Evolutionary conservation across 169 alveolate genomes (phyloP), one percentile per base, ranked within the genome.

Genomic region (Cystoisospora suis): DNA sequence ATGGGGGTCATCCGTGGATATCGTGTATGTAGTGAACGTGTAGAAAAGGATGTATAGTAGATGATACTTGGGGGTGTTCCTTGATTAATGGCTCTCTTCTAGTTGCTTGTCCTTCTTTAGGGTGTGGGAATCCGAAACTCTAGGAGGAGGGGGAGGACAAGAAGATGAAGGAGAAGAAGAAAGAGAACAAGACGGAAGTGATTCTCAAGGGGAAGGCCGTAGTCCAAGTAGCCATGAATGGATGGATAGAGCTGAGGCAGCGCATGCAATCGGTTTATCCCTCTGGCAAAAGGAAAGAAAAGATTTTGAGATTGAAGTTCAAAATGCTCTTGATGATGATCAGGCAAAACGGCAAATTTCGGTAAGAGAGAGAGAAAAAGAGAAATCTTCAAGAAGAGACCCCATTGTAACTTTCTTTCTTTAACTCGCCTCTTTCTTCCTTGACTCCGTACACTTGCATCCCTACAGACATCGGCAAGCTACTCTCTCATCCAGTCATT

Each of bases 271-370:
- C n/a, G 88, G 75, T 23, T 17, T 17, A 3, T 20, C 75, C 1
- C 56, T 32, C n/a, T 81, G 88, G 88, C 12, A 49, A 34, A 44
- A 38, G 6, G 61, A 47, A 36, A 1, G 88, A 49, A 81, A 81
- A 32, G 88, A 44, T 27, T 53, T 81, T 32, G 88, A 81, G 23
- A 81, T 81, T 17, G 61, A 81, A n/a, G 75, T 81, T 15, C 88
- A 81, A 34, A 81, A 45, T 53, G 88, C 88, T 34, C 44, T 81
- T n/a, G 88, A 81, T 6, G 88, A 81, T 36, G 88, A 81, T 75
- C 88, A 81, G 49, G 88, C 88, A n/a, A 81, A 81, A 46, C 6
- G 44, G 49, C 88, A 53, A 9, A 81, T 81, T 38, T 32, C 58
- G 3, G 88, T 81, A 32, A 15, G 87, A 65, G 79, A n/a, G 32